Base-by-base conservation (phyloP, 768 basidiomycete genomes). In the Amanita polypyramis region DNA sequence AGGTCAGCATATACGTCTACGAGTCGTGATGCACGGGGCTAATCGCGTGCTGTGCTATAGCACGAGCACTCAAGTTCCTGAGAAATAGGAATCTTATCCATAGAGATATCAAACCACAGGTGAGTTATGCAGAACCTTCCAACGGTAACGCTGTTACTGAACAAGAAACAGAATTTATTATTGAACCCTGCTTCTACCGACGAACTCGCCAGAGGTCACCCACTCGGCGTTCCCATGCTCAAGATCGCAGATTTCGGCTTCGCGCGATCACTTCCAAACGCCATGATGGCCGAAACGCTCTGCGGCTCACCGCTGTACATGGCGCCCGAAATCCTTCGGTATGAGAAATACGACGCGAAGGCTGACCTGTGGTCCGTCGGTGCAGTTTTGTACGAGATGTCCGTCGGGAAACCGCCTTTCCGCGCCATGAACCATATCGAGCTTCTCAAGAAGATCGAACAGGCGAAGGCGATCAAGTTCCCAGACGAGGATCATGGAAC, bases 221-320 rank as follows among this genome's bases (percentile, higher is more conserved):
- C 93, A 0, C 63, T 86, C 1, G 93, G 95, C 5, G 85, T 97
- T 2, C 96, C 96, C 1, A 79, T 98, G 19, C 79, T 99, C 56
- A 97, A 98, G 65, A 82, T 98, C 1, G 96, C 96, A 12, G 96
- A 98, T 65, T 99, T 99, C 61, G 96, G 96, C 0, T 99, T 99
- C 58, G 96, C 96, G 0, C 79, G 96, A 14, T 88, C 84, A 17
- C 70, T 99, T 1, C 93, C 94, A 0, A 87, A 84, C 29, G 80
- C 89, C 5, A 86, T 91, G 77, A 80, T 98, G 79, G 96, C 95
- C 14, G 96, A 98, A 65, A 99, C 96, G 4, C 71, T 99, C 1
- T 99, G 96, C 62, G 95, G 96, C 2, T 96, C 93, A 10, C 96
- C 95, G 83, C 67, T 99, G 25, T 99, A 99, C 67, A 99, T 98